A percentile compares a stretch with the other conserved stretches of the same genome.
These are phyloP conservation scores for Metschnikowia baotianmanensis DNA, from an alignment of 805 yeast genomes.

Conservation along the genomic window DNA sequence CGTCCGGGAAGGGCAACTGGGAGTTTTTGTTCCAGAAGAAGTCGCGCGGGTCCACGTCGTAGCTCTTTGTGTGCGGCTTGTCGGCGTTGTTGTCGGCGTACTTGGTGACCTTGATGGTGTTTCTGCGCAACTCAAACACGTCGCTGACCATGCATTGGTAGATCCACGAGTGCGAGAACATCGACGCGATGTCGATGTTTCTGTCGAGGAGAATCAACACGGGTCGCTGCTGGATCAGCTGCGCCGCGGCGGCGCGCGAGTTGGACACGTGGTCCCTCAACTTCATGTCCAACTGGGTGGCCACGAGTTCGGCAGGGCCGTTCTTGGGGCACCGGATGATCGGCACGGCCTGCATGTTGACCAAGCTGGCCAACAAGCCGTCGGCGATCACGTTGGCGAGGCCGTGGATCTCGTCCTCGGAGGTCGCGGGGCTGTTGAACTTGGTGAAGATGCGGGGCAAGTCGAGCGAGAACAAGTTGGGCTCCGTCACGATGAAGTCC, in stretches of 20 bases:
- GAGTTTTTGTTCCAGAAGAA: slow-evolving; percentile 88
- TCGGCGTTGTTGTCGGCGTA: slow-evolving; percentile 26
- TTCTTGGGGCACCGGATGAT: slow-evolving; percentile 87
- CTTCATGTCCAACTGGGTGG: slow-evolving; percentile 78
- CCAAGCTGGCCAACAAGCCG: slow-evolving; percentile 76
- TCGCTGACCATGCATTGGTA: slow-evolving; percentile 96
- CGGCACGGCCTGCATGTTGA: slow-evolving; percentile 80
- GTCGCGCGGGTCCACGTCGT: slow-evolving; percentile 90
- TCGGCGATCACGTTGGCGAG: slow-evolving; percentile 70
- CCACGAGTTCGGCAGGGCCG: slow-evolving; percentile 94
- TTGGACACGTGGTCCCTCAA: slow-evolving; percentile 84
- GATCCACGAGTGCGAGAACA: slow-evolving; percentile 97
- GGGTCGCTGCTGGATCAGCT: slow-evolving; percentile 50
- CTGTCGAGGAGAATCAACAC: slow-evolving; percentile 85
- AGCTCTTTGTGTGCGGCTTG: slow-evolving; percentile 46
- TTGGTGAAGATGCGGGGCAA: slow-evolving; percentile 60
- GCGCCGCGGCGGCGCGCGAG: slow-evolving; percentile 35
- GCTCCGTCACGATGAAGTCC: slow-evolving; percentile 90
- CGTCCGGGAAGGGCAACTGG: slow-evolving; percentile 93
- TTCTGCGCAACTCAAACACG: slow-evolving; percentile 76
- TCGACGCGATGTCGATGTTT: slow-evolving; percentile 83
- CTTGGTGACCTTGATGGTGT: slow-evolving; percentile 66
- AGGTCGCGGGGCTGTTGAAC: slow-evolving; percentile 67
- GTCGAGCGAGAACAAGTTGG: slow-evolving; percentile 81
- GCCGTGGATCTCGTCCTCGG: slow-evolving; percentile 69